Percentiles rank a stretch among this genome's conserved stretches.
phyloP scores from a whole-genome alignment of 2,329 filamentous ascomycete genomes.

The Alternaria consortialis region DNA sequence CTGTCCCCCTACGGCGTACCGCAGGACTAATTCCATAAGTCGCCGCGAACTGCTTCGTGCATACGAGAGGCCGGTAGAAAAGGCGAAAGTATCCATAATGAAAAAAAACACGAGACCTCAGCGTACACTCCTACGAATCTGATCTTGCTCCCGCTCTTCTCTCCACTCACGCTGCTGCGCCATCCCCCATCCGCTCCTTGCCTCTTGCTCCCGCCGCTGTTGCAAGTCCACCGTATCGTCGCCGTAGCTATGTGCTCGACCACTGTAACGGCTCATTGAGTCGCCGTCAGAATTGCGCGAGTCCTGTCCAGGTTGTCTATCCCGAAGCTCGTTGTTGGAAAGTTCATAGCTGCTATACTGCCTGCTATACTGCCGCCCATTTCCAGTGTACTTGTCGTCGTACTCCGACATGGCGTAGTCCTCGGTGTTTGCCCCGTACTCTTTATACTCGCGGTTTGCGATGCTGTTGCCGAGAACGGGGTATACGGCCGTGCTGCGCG shows the following conservation, averaged over 20 bases:
- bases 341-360: neutral
- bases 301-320: neutral
- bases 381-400: neutral
- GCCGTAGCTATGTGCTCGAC: neutral
- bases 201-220: neutral
- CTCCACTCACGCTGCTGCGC: neutral
- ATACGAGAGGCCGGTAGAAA: neutral
- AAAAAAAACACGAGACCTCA: neutral
- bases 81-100: neutral
- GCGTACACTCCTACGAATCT: neutral
- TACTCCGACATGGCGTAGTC: neutral
- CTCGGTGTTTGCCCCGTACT: neutral
- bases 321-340: neutral
- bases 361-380: neutral
- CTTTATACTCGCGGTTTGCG: neutral
- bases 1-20: neutral
- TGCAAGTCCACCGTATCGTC: neutral
- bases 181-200: neutral
- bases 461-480: neutral
- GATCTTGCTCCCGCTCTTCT: neutral
- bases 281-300: neutral
- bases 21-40: neutral
- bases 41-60: neutral
- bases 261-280: neutral
- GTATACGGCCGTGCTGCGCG: neutral